phyloP scores from a whole-genome alignment of 2,329 filamentous ascomycete genomes.

The Colletotrichum lindemuthianum region DNA sequence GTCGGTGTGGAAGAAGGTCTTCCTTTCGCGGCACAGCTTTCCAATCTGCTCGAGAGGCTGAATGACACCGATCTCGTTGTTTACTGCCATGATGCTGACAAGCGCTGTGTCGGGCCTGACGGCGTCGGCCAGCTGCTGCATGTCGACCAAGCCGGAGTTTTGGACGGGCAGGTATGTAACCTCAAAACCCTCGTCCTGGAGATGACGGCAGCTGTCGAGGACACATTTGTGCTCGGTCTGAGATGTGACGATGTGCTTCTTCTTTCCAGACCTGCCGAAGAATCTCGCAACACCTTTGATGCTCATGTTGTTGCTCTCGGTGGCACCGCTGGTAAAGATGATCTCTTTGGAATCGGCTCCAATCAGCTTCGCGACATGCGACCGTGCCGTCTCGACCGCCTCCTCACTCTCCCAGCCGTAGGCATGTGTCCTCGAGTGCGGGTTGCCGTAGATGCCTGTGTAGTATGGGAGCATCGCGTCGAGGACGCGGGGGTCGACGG shows the following conservation, averaged over 20 bases:
- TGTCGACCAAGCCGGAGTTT: constrained; percentile 83
- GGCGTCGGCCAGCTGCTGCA: constrained; percentile 86
- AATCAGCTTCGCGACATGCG: constrained; percentile 85
- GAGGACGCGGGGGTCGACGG: constrained; percentile 91
- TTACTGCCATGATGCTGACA: constrained; percentile 98
- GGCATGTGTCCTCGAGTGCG: constrained; percentile 95
- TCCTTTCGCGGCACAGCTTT: constrained; percentile 87
- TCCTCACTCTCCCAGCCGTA: constrained; percentile 99
- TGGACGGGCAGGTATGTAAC: constrained; percentile 96
- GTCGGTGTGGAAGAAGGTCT: constrained; percentile 98
- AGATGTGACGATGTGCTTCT: constrained; percentile 97
- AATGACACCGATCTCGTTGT: constrained; percentile 99
- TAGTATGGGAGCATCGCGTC: constrained; percentile 97
- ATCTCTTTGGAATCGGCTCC: constrained; percentile 98
- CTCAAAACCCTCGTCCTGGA: constrained; percentile 96
- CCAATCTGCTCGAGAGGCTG: constrained; percentile 95
- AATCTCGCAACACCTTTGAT: constrained; percentile 98
- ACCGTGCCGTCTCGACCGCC: constrained; percentile 87
- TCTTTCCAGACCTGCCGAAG: constrained; percentile 92
- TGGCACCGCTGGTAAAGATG: constrained; percentile 97
- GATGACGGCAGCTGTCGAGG: constrained; percentile 93
- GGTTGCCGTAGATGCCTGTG: constrained; percentile 94
- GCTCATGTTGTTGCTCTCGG: constrained; percentile 99
- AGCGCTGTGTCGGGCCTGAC: constrained; percentile 91
- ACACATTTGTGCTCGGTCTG: constrained; percentile 99